Percentiles rank a stretch among this genome's conserved stretches.
Conservation (phyloP, 2,329 filamentous ascomycete species). For the Colletotrichum sp. region DNA sequence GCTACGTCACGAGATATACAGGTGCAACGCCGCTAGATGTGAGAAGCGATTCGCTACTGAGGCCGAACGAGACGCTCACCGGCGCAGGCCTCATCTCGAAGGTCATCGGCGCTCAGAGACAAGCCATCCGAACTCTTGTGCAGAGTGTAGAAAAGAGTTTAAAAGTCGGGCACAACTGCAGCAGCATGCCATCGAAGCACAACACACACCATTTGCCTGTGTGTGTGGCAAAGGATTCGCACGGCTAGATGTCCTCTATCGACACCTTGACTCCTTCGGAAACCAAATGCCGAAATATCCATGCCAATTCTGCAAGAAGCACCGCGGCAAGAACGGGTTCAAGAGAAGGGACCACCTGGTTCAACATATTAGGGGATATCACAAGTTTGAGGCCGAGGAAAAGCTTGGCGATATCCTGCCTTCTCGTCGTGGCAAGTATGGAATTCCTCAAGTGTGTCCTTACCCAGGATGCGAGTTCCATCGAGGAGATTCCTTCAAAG, state of each 20-base stretch:
- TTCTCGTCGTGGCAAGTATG: not conserved
- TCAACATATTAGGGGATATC: slow-evolving; percentile 41
- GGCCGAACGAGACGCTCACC: not conserved
- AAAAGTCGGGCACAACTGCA: not conserved
- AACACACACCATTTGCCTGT: slow-evolving; percentile 25
- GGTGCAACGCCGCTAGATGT: not conserved
- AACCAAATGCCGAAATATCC: slow-evolving; percentile 25
- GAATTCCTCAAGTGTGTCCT: slow-evolving; percentile 21
- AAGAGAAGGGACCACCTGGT: slow-evolving; percentile 40
- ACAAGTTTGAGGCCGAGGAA: slow-evolving; percentile 32
- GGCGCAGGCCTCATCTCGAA: not conserved
- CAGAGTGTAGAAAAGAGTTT: slow-evolving; percentile 9
- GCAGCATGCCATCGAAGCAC: not conserved
- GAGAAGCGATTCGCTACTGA: rapidly evolving
- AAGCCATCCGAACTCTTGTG: not conserved
- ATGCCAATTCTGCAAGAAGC: slow-evolving; percentile 35
- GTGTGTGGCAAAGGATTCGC: slow-evolving; percentile 30
- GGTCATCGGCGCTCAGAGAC: not conserved
- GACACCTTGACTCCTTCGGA: slow-evolving; percentile 26
- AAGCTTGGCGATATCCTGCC: not conserved
- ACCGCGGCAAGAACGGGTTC: slow-evolving; percentile 37
- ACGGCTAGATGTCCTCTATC: slow-evolving; percentile 28
- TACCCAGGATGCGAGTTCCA: slow-evolving; percentile 26
- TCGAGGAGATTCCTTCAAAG: slow-evolving; percentile 11
- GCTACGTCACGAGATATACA: not conserved